Percentiles rank a stretch among this genome's conserved stretches.
Evolutionary conservation across 1,284 basidiomycete genomes (phyloP).

Genomic region (Cerioporus squamosus): DNA sequence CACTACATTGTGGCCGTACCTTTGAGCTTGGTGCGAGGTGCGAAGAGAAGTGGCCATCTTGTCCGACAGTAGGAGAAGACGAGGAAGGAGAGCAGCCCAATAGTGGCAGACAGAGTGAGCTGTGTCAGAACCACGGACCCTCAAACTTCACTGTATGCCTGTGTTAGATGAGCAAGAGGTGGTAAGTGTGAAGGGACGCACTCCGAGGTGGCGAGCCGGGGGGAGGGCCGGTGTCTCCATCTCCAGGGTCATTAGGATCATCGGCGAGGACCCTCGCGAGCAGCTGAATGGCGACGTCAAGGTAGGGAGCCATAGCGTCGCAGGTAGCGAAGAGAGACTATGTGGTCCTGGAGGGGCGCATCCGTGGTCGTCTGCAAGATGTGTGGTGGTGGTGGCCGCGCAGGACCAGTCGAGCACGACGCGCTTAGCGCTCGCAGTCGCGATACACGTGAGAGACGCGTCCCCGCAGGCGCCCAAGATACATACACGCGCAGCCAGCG

Average conservation of each 20-base stretch:
- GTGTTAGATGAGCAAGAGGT: conserved; percentile 16
- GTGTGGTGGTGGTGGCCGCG: not conserved
- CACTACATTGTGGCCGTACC: conserved; percentile 51
- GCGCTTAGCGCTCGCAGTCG: conserved; percentile 18
- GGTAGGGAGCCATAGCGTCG: conserved; percentile 5
- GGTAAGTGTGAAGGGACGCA: conserved; percentile 32
- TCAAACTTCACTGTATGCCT: conserved; percentile 65
- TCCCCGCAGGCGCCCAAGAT: conserved; percentile 1
- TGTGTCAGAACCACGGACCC: conserved; percentile 95
- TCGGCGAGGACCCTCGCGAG: conserved; percentile 10
- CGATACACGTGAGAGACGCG: conserved; percentile 21
- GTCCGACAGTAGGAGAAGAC: conserved; percentile 89
- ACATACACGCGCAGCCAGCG: not conserved
- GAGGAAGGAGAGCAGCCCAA: conserved; percentile 84
- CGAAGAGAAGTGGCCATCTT: conserved; percentile 89
- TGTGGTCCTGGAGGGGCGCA: conserved; percentile 6
- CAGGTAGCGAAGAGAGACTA: not conserved
- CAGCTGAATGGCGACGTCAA: conserved; percentile 7
- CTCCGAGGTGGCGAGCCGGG: conserved; percentile 64
- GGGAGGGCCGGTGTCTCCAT: conserved; percentile 36
- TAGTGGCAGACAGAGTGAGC: conserved; percentile 74
- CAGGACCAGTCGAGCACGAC: not conserved
- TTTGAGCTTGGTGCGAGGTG: conserved; percentile 92
- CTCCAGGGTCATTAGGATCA: conserved; percentile 17
- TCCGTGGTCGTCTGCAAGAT: conserved; percentile 14